These are phyloP conservation scores for Aspergillus panamensis DNA, from an alignment of 495 filamentous ascomycete genomes.

Conservation along the genomic window DNA sequence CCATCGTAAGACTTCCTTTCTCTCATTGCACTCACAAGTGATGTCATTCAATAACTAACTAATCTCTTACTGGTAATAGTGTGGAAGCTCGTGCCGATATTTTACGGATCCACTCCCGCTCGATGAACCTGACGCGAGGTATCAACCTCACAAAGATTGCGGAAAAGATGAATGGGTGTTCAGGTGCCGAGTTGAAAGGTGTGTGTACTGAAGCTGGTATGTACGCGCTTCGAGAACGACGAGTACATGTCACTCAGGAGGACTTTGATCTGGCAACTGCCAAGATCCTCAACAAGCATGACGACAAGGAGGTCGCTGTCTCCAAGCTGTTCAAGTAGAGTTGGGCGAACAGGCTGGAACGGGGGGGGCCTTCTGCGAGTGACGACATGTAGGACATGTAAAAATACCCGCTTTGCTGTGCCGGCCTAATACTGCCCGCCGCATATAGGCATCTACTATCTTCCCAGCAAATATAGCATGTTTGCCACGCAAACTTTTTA, in stretches of 20 bases:
- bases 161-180: constrained; percentile 99
- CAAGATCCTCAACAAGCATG: constrained; percentile 99
- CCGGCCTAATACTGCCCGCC: background rate
- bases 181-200: constrained; percentile 93
- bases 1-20: constrained; percentile 58
- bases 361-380: background rate
- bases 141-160: constrained; percentile 99
- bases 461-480: background rate
- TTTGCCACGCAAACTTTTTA: background rate
- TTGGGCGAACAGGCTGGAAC: background rate
- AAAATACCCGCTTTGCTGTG: constrained; percentile 1
- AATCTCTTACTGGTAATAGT: constrained; percentile 28
- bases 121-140: constrained; percentile 96
- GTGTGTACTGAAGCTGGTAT: constrained; percentile 97
- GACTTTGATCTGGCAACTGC: constrained; percentile 98
- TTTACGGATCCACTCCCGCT: constrained; percentile 90
- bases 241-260: constrained; percentile 98
- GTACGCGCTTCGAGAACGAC: constrained; percentile 91
- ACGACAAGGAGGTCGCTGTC: constrained; percentile 92
- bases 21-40: no score
- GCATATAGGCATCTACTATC: background rate
- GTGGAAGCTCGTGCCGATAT: constrained; percentile 98
- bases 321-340: constrained; percentile 89
- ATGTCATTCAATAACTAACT: no score
- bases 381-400: constrained; percentile 27